Percentiles rank a stretch among this genome's conserved stretches.
Conservation (phyloP, 2,329 filamentous ascomycete genomes). For the Paraphaeosphaeria sporulosa region DNA sequence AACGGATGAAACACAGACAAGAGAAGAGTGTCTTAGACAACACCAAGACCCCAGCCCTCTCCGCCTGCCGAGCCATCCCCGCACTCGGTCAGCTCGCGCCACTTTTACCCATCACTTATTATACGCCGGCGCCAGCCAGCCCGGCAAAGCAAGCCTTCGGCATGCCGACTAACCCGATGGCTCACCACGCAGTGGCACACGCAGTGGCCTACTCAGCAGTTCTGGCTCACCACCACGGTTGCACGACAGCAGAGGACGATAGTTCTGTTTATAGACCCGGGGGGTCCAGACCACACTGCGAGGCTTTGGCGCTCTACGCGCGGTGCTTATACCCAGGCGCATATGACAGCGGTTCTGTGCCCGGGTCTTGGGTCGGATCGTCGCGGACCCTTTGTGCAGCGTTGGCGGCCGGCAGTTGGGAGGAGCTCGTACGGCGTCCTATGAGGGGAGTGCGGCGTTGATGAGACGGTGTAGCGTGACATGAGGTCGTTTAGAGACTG, state of each 20-base stretch:
- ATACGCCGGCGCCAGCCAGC: background rate
- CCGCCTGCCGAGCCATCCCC: background rate
- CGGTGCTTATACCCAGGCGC: background rate
- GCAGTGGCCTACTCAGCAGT: background rate
- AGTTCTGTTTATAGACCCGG: background rate
- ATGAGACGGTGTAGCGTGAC: background rate
- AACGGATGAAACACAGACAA: background rate
- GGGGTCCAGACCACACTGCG: background rate
- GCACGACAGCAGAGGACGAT: background rate
- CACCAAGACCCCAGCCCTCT: background rate
- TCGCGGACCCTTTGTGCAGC: background rate
- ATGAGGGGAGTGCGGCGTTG: background rate
- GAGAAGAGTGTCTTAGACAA: background rate
- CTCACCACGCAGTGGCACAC: background rate
- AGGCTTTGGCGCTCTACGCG: background rate
- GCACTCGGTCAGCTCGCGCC: background rate
- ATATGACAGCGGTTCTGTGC: conserved; percentile 7
- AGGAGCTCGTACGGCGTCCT: no score
- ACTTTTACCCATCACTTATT: background rate
- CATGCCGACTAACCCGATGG: background rate
- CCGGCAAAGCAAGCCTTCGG: background rate
- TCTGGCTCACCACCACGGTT: background rate
- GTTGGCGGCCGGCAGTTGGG: background rate
- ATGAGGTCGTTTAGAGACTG: background rate
- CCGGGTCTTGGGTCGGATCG: background rate